Evolutionary conservation across 1,284 basidiomycete species (phyloP).

Genomic region (Ganoderma lucidum): DNA sequence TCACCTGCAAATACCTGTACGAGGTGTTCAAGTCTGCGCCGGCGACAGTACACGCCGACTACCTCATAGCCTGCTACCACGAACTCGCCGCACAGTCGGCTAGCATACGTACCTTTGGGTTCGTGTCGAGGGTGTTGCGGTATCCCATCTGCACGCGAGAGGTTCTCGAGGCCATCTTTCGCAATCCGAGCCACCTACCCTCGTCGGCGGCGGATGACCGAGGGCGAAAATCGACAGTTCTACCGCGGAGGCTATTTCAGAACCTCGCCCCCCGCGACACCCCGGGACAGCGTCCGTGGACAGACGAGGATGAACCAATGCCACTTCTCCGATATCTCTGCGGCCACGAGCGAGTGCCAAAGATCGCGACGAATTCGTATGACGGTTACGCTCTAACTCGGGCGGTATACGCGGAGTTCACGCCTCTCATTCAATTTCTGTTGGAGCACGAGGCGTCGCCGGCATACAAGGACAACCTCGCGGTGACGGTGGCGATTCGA

Average conservation of each 20-base stretch:
- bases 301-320: conserved; percentile 57
- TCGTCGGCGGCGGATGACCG: conserved; percentile 18
- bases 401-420: conserved; percentile 72
- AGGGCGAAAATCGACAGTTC: conserved; percentile 43
- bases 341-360: conserved; percentile 47
- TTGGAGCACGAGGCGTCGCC: conserved; percentile 80
- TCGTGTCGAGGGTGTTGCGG: conserved; percentile 61
- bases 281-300: conserved; percentile 37
- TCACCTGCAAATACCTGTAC: conserved; percentile 59
- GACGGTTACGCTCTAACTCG: conserved; percentile 82
- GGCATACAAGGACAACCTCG: conserved; percentile 59
- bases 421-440: conserved; percentile 72
- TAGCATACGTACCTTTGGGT: conserved; percentile 27
- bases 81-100: conserved; percentile 19
- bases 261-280: conserved; percentile 49
- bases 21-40: conserved; percentile 61
- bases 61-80: conserved; percentile 54
- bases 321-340: conserved; percentile 69
- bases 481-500: conserved; percentile 80
- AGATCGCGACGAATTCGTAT: conserved; percentile 64
- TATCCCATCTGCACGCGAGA: conserved; percentile 69
- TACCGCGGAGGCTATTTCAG: conserved; percentile 73
- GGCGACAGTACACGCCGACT: conserved; percentile 63
- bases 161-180: conserved; percentile 62
- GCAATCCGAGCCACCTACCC: conserved; percentile 30